Conservation (phyloP, 441 rosid species). For the Cnidoscolus chayamansa region DNA sequence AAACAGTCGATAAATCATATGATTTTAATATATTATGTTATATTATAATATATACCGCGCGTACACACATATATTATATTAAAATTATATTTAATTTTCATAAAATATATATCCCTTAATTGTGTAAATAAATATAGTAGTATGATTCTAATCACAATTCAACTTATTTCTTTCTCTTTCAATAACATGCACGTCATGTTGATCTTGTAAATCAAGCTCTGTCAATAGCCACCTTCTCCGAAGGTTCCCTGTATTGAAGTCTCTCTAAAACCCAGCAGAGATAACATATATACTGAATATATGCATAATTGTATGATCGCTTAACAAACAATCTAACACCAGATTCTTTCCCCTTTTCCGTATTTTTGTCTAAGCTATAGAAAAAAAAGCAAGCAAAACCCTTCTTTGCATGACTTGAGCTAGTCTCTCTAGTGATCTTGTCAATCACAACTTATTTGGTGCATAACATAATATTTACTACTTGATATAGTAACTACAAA, state of each 20-base stretch:
- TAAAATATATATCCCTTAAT: too few relatives aligned
- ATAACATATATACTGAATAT: neutral
- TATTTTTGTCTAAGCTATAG: neutral
- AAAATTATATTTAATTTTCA: too few relatives aligned
- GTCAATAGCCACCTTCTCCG: constrained; percentile 2
- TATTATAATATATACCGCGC: too few relatives aligned
- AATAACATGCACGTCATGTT: neutral
- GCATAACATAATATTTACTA: too few relatives aligned
- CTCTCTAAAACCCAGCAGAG: neutral
- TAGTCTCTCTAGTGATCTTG: neutral
- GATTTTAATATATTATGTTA: too few relatives aligned
- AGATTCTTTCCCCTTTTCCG: neutral
- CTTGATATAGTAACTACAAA: too few relatives aligned
- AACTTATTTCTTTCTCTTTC: too few relatives aligned
- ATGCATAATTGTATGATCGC: neutral
- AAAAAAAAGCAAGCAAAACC: neutral
- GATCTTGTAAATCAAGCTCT: constrained; percentile 5
- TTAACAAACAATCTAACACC: neutral
- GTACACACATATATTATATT: too few relatives aligned
- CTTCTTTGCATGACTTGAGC: neutral
- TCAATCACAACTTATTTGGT: too few relatives aligned
- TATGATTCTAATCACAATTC: too few relatives aligned
- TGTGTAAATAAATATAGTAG: too few relatives aligned
- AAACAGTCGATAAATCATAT: too few relatives aligned
- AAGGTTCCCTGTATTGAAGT: constrained; percentile 26